phyloP scores from a whole-genome alignment of 208 protist genomes.

The Vickermania ingenoplastis region DNA sequence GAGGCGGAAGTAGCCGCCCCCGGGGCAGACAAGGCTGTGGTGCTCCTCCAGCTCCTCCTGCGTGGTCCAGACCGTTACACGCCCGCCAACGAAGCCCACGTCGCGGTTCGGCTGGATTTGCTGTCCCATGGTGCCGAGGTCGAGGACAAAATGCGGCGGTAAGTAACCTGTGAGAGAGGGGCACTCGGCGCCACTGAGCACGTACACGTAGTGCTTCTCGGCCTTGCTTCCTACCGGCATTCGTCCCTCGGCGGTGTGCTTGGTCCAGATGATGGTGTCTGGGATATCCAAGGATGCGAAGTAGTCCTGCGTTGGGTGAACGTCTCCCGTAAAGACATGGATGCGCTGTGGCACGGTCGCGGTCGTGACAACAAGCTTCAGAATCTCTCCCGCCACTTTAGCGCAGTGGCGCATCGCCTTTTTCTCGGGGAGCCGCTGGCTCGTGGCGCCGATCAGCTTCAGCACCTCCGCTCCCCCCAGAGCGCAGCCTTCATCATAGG shows the following conservation, averaged over 20 bases:
- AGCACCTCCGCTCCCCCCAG: slow-evolving; percentile 61
- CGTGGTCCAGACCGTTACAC: slow-evolving; percentile 61
- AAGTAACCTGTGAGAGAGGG: slow-evolving; percentile 25
- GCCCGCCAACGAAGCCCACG: slow-evolving; percentile 64
- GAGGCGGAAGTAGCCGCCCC: slow-evolving; percentile 67
- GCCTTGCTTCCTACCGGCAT: slow-evolving; percentile 6
- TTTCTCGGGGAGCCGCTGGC: slow-evolving; percentile 41
- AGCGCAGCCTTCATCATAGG: slow-evolving; percentile 69
- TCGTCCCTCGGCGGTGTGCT: slow-evolving; percentile 27
- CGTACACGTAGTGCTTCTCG: slow-evolving; percentile 49
- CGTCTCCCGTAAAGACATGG: slow-evolving; percentile 60
- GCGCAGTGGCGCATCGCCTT: slow-evolving; percentile 52
- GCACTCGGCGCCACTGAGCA: slow-evolving; percentile 25
- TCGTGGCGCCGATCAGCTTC: slow-evolving; percentile 47
- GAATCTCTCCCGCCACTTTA: slow-evolving; percentile 33
- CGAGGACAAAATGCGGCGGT: slow-evolving; percentile 47
- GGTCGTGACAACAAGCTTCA: slow-evolving; percentile 24
- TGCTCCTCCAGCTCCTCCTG: slow-evolving; percentile 52
- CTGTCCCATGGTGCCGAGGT: slow-evolving; percentile 64
- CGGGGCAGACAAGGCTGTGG: slow-evolving; percentile 25
- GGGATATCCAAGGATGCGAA: slow-evolving; percentile 30
- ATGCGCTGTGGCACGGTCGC: slow-evolving; percentile 35
- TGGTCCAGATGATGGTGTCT: slow-evolving; percentile 46
- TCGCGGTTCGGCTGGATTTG: slow-evolving; percentile 39
- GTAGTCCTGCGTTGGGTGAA: slow-evolving; percentile 37